phyloP scores from a whole-genome alignment of 148 eudicot species.

The Nepenthes mirabilis region DNA sequence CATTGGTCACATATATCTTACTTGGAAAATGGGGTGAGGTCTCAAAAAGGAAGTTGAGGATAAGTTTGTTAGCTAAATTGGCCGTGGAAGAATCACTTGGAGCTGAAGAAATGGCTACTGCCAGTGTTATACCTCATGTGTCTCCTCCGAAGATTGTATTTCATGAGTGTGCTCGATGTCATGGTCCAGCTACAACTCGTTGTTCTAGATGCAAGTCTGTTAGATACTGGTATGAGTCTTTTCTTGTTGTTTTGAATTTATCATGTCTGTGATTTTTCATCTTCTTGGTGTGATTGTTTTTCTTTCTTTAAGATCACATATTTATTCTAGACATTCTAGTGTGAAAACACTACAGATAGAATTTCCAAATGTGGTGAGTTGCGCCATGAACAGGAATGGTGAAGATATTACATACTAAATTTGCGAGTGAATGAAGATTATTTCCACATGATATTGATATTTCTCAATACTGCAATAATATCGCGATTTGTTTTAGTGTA shows the following conservation, averaged over 20 bases:
- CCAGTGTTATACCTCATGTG: slow-evolving; percentile 37
- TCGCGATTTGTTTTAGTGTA: no score
- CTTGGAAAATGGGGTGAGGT: slow-evolving; percentile 92
- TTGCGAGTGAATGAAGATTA: no score
- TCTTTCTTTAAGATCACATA: neutral
- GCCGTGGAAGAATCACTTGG: slow-evolving; percentile 47
- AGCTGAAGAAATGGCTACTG: slow-evolving; percentile 49
- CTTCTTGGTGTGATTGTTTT: neutral
- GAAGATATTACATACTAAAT: no score
- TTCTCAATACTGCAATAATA: no score
- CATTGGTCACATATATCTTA: slow-evolving; percentile 58
- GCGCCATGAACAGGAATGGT: no score
- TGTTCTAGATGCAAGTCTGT: slow-evolving; percentile 87
- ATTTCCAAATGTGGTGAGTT: no score
- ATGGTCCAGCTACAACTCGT: slow-evolving; percentile 66
- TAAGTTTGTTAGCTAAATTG: slow-evolving; percentile 42
- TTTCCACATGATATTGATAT: no score
- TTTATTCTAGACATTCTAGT: neutral
- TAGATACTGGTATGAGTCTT: slow-evolving; percentile 68
- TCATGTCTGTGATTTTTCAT: neutral
- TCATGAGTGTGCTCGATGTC: slow-evolving; percentile 73
- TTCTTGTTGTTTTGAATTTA: neutral
- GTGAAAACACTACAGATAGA: no score
- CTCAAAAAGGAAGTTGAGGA: slow-evolving; percentile 49
- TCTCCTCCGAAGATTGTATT: slow-evolving; percentile 32